Base-by-base conservation (phyloP, 345 rosid genomes). In the Hibiscus tridactylites region DNA sequence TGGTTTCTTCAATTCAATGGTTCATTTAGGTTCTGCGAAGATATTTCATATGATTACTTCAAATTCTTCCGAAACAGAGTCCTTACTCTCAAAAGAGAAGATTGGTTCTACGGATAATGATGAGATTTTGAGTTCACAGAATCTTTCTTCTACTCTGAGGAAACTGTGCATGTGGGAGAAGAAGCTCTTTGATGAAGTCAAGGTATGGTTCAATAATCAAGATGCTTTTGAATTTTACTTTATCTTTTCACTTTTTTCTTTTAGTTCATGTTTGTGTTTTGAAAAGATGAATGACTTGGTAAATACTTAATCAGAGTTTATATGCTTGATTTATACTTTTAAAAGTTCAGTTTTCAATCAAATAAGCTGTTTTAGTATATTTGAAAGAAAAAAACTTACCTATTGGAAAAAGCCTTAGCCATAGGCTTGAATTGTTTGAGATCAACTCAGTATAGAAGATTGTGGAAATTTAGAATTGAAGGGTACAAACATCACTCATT, bases 81-180 rank as follows among this genome's bases (percentile, higher is more conserved):
- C 69, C 11, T 50, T 35, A 16, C 16, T 47, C 12, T 35, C 73
- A 2, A 26, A 39, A 2, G 76, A 77, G 46, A 71, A 74, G 69
- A 53, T 17, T 39, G 62, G 37, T 49, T 60, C 21, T 28, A 69
- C 66, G 15, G 82, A 72, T 54, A 81, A 68, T 73, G 79, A 81
- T 58, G 71, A 62, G 53, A 70, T 52, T 47, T 46, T 68, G 58
- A 53, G 68, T 37, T 74, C 87, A 24, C 72, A 69, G 42, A 86
- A 84, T 72, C 68, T 88, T 52, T 84, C 88, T 19, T 81, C 86
- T 11, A 84, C 77, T 52, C 71, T 86, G 50, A 79, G 76, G 76
- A 84, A 84, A 74, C 76, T 88, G 56, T 80, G 81, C 64, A 72
- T 86, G 76, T 88, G 88, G 90, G 92, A 88, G 82, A 82, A 79